Percentiles rank a stretch among this genome's conserved stretches.
These are phyloP conservation scores for Salvia splendens DNA, from an alignment of 257 asterid species.

Conservation along the genomic window DNA sequence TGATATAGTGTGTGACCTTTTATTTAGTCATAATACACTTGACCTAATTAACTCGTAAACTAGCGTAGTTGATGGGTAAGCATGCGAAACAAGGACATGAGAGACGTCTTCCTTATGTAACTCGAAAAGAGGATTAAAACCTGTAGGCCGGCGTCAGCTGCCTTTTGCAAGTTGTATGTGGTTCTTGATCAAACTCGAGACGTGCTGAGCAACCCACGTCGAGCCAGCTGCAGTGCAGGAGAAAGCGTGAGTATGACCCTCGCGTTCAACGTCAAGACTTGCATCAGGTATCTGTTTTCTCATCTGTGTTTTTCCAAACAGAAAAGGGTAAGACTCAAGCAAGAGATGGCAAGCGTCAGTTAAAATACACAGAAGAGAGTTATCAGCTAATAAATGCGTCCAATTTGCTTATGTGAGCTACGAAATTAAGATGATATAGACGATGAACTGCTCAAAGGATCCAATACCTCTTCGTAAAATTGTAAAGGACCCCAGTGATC, in stretches of 20 bases:
- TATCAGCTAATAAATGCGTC: no score
- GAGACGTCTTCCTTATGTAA: background rate
- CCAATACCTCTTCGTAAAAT: slow-evolving; percentile 69
- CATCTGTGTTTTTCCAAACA: slow-evolving; percentile 46
- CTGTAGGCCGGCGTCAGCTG: background rate
- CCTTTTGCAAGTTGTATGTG: slow-evolving; percentile 17
- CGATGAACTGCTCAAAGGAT: no score
- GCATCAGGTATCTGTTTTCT: slow-evolving; percentile 53
- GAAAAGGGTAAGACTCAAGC: background rate
- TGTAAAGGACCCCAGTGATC: slow-evolving; percentile 98
- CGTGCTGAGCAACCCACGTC: slow-evolving; percentile 69
- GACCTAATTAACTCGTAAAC: no score
- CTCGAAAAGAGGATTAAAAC: slow-evolving; percentile 19
- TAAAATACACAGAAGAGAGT: no score
- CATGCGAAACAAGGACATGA: no score
- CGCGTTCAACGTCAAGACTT: slow-evolving; percentile 51
- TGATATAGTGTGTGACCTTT: background rate
- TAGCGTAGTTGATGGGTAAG: no score
- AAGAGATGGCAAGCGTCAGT: background rate
- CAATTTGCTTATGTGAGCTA: no score
- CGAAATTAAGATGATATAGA: no score
- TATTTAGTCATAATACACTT: no score
- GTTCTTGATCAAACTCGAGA: slow-evolving; percentile 53
- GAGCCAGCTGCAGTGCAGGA: slow-evolving; percentile 86
- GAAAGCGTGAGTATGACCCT: slow-evolving; percentile 78